Base-by-base conservation (phyloP, 2,329 filamentous ascomycete species). In the Colletotrichum agaves region DNA sequence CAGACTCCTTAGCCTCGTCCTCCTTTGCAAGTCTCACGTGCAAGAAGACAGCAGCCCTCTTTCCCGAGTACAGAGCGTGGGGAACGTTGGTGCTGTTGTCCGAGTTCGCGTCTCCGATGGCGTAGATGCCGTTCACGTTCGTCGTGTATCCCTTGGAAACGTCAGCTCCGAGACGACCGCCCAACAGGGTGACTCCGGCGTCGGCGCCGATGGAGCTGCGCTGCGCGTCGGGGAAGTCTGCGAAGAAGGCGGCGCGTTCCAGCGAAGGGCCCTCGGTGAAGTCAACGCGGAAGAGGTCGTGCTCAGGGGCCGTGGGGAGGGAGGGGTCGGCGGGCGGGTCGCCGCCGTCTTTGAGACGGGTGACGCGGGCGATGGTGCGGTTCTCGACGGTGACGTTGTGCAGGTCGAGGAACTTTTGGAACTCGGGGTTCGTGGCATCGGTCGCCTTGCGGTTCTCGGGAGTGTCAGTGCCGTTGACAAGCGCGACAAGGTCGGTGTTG, bases 41-140 rank as follows among this genome's bases (percentile, higher is more conserved):
- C 4, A 88, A 66, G 55, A 77, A 87, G 1, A 90, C 87, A 5
- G 85, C 87, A 0, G 87, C 79, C 33, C 82, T 76, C 80, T 90
- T 90, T 3, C 87, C 88, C 12, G 79, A 85, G 72, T 80, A 90
- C 72, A 90, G 81, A 0, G 88, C 88, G 69, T 89, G 87, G 0
- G 87, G 87, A 0, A 90, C 83, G 69, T 90, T 90, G 3, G 87
- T 89, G 8, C 80, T 78, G n/a, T 84, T 84, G 60, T 89, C 87
- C 35, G 82, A 83, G 75, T 90, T 90, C 12, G 83, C 84, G 69
- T 90, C 88, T 0, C 88, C 88, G 19, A 90, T 75, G 5, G 85
- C 87, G 71, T 84, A 90, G 0, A 89, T 82, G 1, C 87, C 86
- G 0, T 77, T 73, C 4, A 88, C 72, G 59, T 83, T 89, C 0